Base-by-base conservation (phyloP, 2,329 filamentous ascomycete genomes). In the Aspergillus sergii region DNA sequence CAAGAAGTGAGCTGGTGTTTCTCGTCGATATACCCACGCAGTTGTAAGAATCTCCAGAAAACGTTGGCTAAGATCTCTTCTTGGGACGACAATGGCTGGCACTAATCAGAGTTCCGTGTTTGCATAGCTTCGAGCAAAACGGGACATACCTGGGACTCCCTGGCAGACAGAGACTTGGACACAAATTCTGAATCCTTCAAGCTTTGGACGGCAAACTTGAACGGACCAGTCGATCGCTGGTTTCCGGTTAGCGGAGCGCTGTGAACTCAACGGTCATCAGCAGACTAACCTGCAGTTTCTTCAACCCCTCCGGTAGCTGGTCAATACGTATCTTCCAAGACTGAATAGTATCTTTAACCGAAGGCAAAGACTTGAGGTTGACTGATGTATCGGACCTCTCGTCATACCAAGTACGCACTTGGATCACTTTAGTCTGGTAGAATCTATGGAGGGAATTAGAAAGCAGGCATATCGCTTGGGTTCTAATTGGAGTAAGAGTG, bases 1-100 rank as follows among this genome's bases (percentile, higher is more conserved):
- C 93, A 97, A 10, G 83, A 79, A 10, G 94, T 97, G 64, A 97
- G 84, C 64, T 89, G 87, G 77, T 98, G 94, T 63, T 86, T 85
- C 55, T 86, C 83, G 69, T 95, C 88, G 54, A 96, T 84, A 72
- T 97, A 99, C 28, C 90, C 93, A 63, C 94, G 88, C 56, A 98
- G 84, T 73, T 97, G 92, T 26, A 99, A 84, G 78, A 97, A 95
- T 60, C 93, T 88, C 91, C 93, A 97, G 63, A 94, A 85, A 8
- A 90, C 87, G 71, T 97, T 92, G 21, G 93, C 81, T 28, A 86
- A 81, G 60, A 94, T 85, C 71, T 95, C 91, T 19, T 90, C 85
- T 66, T 90, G 86, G n/a, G 89, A 86, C 63, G 84, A 87, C 10
- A 86, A 75, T 16, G 75, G 72, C 79, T 85, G 60, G 61, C 19